These are phyloP conservation scores for Cryphonectria parasitica DNA, from an alignment of 2,329 filamentous ascomycete genomes.

Conservation along the genomic window DNA sequence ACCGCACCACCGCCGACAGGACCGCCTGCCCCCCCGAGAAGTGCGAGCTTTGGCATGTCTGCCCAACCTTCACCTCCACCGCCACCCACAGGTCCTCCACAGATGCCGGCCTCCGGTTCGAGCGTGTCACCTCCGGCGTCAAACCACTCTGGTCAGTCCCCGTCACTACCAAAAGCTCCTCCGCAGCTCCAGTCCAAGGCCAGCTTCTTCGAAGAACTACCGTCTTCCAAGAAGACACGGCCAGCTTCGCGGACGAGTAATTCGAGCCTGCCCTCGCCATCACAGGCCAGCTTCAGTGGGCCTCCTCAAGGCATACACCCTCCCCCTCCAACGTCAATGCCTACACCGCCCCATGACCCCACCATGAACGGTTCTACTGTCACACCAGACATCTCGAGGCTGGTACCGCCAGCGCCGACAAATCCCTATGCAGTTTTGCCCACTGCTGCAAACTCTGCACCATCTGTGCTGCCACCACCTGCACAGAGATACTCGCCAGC, in stretches of 20 bases:
- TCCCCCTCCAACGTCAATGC: slow-evolving; percentile 30
- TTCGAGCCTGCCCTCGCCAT: slow-evolving; percentile 47
- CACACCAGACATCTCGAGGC: slow-evolving; percentile 39
- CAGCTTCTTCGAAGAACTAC: slow-evolving; percentile 80
- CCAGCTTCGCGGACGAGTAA: slow-evolving; percentile 60
- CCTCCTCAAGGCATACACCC: slow-evolving; percentile 35
- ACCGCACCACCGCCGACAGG: slow-evolving; percentile 45
- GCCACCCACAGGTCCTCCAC: slow-evolving; percentile 30
- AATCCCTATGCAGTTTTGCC: slow-evolving; percentile 59
- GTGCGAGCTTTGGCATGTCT: slow-evolving; percentile 56
- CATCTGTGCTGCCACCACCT: slow-evolving; percentile 36
- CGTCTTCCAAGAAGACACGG: slow-evolving; percentile 64
- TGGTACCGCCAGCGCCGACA: slow-evolving; percentile 57
- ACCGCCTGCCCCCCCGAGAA: slow-evolving; percentile 62
- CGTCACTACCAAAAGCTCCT: slow-evolving; percentile 40
- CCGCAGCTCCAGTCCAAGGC: slow-evolving; percentile 46
- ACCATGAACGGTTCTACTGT: slow-evolving; percentile 32
- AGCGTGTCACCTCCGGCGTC: slow-evolving; percentile 43
- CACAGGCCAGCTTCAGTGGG: slow-evolving; percentile 41
- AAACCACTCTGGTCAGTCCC: slow-evolving; percentile 42
- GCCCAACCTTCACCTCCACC: slow-evolving; percentile 34
- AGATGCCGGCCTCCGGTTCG: slow-evolving; percentile 33
- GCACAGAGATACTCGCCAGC: slow-evolving; percentile 66
- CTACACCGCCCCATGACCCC: slow-evolving; percentile 30
- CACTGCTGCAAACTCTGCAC: slow-evolving; percentile 33